These are phyloP conservation scores for Perkinsus marinus DNA, from an alignment of 169 alveolate genomes.

Conservation along the genomic window DNA sequence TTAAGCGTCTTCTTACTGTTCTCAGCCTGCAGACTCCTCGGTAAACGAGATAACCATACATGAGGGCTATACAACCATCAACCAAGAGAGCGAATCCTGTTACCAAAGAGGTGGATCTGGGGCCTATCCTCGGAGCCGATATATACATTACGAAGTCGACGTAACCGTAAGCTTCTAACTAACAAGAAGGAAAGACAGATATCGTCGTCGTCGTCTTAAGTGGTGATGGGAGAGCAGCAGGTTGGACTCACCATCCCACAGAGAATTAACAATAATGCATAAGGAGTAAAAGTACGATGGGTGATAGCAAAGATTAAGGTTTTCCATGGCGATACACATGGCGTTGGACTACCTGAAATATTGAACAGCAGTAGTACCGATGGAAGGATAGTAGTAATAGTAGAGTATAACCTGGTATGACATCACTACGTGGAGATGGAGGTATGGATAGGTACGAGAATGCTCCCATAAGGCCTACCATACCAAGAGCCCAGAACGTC, in stretches of 20 bases:
- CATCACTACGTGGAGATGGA: background rate
- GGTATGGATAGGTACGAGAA: background rate
- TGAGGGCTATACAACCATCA: background rate
- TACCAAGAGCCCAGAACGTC: background rate
- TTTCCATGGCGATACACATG: background rate
- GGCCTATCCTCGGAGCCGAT: background rate
- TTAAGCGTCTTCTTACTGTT: no score
- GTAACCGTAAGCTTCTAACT: background rate
- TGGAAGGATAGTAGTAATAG: background rate
- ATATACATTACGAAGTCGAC: background rate
- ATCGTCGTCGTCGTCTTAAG: background rate
- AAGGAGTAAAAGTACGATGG: background rate
- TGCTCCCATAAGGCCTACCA: background rate
- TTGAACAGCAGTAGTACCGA: background rate
- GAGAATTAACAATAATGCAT: background rate
- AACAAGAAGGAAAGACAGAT: background rate
- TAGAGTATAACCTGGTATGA: background rate
- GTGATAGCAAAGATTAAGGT: background rate
- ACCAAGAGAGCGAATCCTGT: background rate
- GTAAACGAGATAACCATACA: background rate
- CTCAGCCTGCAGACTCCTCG: background rate
- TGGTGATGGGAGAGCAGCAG: background rate
- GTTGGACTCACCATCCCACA: background rate
- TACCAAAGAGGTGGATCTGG: background rate
- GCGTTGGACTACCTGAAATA: background rate